Evolutionary conservation across 2,329 filamentous ascomycete species (phyloP).

Genomic region (Sporothrix mexicana): DNA sequence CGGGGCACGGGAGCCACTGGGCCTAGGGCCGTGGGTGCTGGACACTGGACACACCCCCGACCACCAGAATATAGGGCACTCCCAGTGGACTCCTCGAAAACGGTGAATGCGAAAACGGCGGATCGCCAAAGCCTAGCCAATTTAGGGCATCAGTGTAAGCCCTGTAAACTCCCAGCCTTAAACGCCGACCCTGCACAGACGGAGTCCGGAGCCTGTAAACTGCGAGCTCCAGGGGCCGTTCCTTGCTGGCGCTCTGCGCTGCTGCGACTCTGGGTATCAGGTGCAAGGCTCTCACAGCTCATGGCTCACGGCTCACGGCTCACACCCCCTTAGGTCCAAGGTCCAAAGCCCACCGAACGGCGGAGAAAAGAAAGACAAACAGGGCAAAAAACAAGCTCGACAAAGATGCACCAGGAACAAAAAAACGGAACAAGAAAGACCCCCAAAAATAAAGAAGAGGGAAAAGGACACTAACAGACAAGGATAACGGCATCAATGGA

Average conservation of each 20-base stretch:
- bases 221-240: conserved; percentile 20
- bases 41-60: no score
- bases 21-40: not conserved
- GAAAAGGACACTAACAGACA: not conserved
- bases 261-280: no score
- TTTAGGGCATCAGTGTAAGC: not conserved
- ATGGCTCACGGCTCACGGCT: not conserved
- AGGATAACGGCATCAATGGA: no score
- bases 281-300: no score
- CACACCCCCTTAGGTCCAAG: not conserved
- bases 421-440: no score
- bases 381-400: conserved; percentile 3
- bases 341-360: conserved; percentile 17
- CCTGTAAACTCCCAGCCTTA: not conserved
- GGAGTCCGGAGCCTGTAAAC: conserved; percentile 27
- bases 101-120: not conserved
- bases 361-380: conserved; percentile 4
- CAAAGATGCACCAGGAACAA: no score
- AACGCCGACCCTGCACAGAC: conserved; percentile 22
- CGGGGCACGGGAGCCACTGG: not conserved
- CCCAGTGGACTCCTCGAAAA: not conserved
- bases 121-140: not conserved
- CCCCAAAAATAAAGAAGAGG: conserved; percentile 25
- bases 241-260: not conserved
- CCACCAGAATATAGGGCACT: no score